Conservation (phyloP, 2,329 filamentous ascomycete genomes). For the Pyricularia sp. region DNA sequence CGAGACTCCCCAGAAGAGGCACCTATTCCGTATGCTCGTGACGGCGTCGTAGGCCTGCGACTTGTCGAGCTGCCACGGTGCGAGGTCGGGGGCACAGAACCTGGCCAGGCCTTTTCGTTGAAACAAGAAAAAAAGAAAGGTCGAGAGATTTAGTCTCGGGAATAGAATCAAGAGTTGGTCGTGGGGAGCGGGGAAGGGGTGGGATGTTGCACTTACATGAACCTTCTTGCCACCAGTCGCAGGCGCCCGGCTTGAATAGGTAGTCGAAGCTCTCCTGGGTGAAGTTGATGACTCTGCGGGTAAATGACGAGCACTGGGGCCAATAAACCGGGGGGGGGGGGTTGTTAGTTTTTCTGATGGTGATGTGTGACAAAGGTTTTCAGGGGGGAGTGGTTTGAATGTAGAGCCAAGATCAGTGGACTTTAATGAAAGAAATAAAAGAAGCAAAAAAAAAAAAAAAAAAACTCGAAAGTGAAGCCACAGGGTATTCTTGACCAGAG, state of each 20-base stretch:
- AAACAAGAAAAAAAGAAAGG: neutral
- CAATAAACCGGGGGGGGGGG: neutral
- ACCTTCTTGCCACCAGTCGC: neutral
- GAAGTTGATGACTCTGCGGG: neutral
- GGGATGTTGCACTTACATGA: neutral
- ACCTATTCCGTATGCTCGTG: neutral
- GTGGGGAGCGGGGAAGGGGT: no score
- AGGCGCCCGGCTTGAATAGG: neutral
- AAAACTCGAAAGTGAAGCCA: neutral
- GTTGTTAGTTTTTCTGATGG: neutral
- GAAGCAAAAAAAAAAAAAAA: no score
- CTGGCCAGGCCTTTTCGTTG: neutral
- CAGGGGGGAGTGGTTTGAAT: neutral
- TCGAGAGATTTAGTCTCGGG: neutral
- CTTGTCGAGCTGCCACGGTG: neutral
- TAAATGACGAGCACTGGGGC: neutral
- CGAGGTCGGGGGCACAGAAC: neutral
- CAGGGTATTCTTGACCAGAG: neutral
- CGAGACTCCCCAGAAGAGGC: neutral
- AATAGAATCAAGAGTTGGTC: no score
- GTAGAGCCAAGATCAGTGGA: neutral
- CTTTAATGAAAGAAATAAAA: no score
- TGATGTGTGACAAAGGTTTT: neutral
- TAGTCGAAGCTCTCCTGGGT: neutral
- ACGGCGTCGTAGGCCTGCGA: neutral